phyloP scores from a whole-genome alignment of 495 filamentous ascomycete genomes.

The Jackrogersella minutella region DNA sequence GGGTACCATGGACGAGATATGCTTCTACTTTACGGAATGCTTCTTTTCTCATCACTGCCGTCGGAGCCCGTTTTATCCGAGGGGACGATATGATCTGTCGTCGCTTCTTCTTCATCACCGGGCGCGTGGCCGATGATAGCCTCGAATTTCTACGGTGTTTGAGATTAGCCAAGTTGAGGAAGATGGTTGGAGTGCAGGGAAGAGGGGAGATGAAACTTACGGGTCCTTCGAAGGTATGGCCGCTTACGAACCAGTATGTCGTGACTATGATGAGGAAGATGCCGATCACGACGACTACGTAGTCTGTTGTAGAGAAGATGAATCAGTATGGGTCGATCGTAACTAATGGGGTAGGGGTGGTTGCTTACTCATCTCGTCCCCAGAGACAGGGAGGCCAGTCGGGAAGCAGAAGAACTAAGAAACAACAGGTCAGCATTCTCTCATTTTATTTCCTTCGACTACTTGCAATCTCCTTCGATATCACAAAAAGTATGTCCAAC shows the following conservation, averaged over 20 bases:
- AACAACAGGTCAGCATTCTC: conserved; percentile 6
- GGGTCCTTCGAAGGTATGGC: conserved; percentile 44
- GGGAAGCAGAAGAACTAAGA: conserved; percentile 49
- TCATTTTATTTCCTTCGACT: not conserved
- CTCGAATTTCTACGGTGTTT: conserved; percentile 27
- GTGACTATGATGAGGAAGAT: conserved; percentile 45
- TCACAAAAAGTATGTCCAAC: too few relatives aligned
- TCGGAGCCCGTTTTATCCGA: conserved; percentile 4
- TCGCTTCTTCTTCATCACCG: conserved; percentile 16
- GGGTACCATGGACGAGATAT: not conserved
- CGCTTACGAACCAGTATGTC: conserved; percentile 41
- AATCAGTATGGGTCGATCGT: not conserved
- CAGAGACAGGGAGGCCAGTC: conserved; percentile 39
- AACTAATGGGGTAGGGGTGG: not conserved
- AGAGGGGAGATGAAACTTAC: conserved; percentile 31
- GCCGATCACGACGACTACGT: conserved; percentile 47
- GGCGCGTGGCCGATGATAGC: conserved; percentile 31
- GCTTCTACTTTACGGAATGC: not conserved
- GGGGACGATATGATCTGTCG: not conserved
- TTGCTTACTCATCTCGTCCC: conserved; percentile 43
- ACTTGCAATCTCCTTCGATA: not conserved
- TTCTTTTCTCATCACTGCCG: conserved; percentile 2
- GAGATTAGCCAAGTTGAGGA: not conserved
- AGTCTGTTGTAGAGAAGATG: conserved; percentile 27
- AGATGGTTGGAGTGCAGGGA: not conserved